Evolutionary conservation across 2,329 filamentous ascomycete species (phyloP).

Genomic region (Monosporascus cannonballus): DNA sequence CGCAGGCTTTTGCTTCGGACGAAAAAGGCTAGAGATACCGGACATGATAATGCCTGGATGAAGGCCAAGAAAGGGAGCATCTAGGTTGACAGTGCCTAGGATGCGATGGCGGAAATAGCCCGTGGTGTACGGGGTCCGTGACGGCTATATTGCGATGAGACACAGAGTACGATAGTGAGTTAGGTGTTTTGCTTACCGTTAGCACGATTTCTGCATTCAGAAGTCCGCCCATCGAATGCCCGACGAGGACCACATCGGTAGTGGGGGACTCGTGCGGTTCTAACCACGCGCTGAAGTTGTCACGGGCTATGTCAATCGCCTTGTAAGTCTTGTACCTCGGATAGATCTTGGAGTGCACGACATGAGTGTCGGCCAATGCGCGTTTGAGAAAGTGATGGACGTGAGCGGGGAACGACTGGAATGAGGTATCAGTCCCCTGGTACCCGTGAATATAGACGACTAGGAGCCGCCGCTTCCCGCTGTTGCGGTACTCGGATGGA

Average conservation of each 20-base stretch:
- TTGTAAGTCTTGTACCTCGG: conserved; percentile 73
- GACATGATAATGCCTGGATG: conserved; percentile 83
- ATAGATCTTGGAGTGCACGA: conserved; percentile 82
- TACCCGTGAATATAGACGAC: conserved; percentile 87
- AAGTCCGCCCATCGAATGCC: conserved; percentile 87
- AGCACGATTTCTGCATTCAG: conserved; percentile 74
- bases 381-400: conserved; percentile 69
- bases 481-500: conserved; percentile 18
- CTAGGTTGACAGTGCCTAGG: conserved; percentile 74
- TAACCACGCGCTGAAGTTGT: conserved; percentile 81
- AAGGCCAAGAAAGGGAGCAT: conserved; percentile 82
- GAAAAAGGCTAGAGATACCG: conserved; percentile 73
- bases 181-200: conserved; percentile 37
- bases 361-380: conserved; percentile 64
- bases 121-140: conserved; percentile 13
- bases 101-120: conserved; percentile 64
- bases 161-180: not conserved
- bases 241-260: conserved; percentile 76
- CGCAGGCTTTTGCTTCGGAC: conserved; percentile 30
- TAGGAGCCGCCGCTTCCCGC: conserved; percentile 53
- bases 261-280: conserved; percentile 65
- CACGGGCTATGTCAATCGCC: conserved; percentile 64
- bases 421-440: conserved; percentile 82
- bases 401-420: conserved; percentile 81
- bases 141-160: conserved; percentile 16